Evolutionary conservation across 2,329 filamentous ascomycete species (phyloP).

Genomic region (Chaetomiaceae sp.): DNA sequence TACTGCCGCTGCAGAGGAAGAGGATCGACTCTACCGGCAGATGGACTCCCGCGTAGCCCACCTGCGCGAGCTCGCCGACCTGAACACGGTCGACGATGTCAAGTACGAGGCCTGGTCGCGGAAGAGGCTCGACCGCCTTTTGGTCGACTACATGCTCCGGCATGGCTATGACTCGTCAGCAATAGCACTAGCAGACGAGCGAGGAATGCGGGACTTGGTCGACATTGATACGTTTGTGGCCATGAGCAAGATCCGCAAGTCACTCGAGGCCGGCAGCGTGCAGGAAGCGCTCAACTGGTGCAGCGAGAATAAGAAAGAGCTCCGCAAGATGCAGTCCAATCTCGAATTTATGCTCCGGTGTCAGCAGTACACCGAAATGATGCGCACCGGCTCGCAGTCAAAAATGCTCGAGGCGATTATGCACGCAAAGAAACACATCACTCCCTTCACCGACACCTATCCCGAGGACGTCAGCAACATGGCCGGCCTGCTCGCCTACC

Average conservation of each 20-base stretch:
- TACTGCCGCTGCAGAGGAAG: conserved; percentile 70
- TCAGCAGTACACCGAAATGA: conserved; percentile 92
- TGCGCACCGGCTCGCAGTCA: conserved; percentile 59
- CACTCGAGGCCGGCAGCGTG: conserved; percentile 65
- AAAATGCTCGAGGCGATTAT: conserved; percentile 72
- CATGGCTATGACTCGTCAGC: conserved; percentile 79
- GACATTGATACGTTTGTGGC: conserved; percentile 84
- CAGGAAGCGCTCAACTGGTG: conserved; percentile 85
- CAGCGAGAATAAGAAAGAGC: conserved; percentile 83
- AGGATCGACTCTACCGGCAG: conserved; percentile 70
- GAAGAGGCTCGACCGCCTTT: conserved; percentile 71
- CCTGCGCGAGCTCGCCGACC: conserved; percentile 72
- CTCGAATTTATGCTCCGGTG: conserved; percentile 90
- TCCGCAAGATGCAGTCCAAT: conserved; percentile 83
- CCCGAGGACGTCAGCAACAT: conserved; percentile 66
- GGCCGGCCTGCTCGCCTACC: conserved; percentile 71
- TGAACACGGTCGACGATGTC: conserved; percentile 80
- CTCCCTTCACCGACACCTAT: conserved; percentile 64
- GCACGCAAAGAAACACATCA: conserved; percentile 79
- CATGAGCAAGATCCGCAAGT: conserved; percentile 73
- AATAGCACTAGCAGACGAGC: conserved; percentile 66
- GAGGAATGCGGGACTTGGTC: conserved; percentile 73
- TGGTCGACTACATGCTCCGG: conserved; percentile 89
- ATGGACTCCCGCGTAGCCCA: conserved; percentile 74
- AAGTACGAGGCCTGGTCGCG: conserved; percentile 91